Conservation (phyloP, 108 stramenopile genomes). For the Asterionellopsis glacialis region DNA sequence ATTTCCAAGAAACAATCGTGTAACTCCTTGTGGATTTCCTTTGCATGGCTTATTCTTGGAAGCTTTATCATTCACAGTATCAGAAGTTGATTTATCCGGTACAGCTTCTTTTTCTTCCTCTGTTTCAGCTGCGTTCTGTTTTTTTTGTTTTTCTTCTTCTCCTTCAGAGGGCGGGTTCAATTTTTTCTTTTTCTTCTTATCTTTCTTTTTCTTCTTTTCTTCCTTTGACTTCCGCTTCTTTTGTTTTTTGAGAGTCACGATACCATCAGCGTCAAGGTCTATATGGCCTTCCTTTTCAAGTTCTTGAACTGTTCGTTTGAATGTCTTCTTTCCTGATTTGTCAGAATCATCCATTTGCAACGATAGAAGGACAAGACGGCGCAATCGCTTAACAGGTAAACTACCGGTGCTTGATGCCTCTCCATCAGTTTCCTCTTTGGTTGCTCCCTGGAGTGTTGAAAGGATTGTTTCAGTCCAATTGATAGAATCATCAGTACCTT, state of each 20-base stretch:
- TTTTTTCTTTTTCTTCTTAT: conserved; percentile 7
- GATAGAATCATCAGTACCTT: background rate
- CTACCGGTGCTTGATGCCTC: background rate
- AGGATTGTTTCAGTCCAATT: conserved; percentile 7
- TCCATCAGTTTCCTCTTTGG: background rate
- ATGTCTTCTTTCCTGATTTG: conserved; percentile 75
- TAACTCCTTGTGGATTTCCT: conserved; percentile 80
- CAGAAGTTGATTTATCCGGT: conserved; percentile 18
- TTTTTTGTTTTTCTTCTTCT: conserved; percentile 19
- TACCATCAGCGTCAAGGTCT: conserved; percentile 59
- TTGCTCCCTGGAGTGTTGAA: conserved; percentile 2
- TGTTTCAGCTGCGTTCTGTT: conserved; percentile 16
- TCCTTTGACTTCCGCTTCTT: conserved; percentile 30
- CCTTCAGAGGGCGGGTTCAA: conserved; percentile 19
- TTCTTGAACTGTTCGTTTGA: conserved; percentile 65
- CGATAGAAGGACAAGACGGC: conserved; percentile 41
- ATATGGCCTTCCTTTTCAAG: conserved; percentile 52
- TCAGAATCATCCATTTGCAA: conserved; percentile 58
- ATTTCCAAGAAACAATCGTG: conserved; percentile 84
- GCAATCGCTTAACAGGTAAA: conserved; percentile 38
- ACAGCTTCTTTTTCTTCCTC: conserved; percentile 21
- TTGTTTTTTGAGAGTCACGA: conserved; percentile 44
- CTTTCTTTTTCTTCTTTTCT: conserved; percentile 12
- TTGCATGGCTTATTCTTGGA: conserved; percentile 72
- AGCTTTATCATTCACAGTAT: conserved; percentile 15